Percentiles rank a stretch among this genome's conserved stretches.
These are phyloP conservation scores for Phytopythium litorale DNA, from an alignment of 352 stramenopile species.

Conservation along the genomic window DNA sequence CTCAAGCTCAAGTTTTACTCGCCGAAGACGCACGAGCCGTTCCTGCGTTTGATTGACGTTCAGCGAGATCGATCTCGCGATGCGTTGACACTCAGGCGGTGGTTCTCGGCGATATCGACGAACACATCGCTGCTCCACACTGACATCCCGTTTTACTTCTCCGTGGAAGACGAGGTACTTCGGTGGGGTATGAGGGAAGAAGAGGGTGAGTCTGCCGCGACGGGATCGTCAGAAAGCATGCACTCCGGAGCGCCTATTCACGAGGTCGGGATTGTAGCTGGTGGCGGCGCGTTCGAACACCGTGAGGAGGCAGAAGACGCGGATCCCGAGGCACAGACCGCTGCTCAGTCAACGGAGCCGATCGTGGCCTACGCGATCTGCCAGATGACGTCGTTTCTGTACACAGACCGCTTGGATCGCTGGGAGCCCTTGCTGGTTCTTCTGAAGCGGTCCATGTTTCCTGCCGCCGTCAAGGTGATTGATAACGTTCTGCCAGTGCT, in stretches of 20 bases:
- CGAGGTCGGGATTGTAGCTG: constrained; percentile 1
- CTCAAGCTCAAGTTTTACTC: constrained; percentile 84
- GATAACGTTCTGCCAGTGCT: constrained; percentile 72
- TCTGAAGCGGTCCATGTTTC: constrained; percentile 58
- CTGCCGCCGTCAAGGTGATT: constrained; percentile 62
- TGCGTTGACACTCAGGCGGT: constrained; percentile 66
- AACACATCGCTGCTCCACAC: constrained; percentile 4
- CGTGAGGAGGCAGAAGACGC: constrained; percentile 1
- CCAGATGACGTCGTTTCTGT: constrained; percentile 76
- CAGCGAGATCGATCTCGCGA: constrained; percentile 66
- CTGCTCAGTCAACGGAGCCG: constrained; percentile 63
- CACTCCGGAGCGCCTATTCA: constrained; percentile 10
- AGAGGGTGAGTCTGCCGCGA: background rate
- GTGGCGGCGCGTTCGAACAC: background rate
- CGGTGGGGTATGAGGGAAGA: background rate
- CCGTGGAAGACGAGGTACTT: constrained; percentile 34
- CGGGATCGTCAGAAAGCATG: background rate
- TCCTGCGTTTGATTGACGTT: constrained; percentile 71
- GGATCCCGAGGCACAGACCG: constrained; percentile 16
- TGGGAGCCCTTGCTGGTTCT: constrained; percentile 79
- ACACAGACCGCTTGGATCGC: constrained; percentile 67
- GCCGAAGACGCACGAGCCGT: constrained; percentile 53
- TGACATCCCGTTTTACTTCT: constrained; percentile 49
- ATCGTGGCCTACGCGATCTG: constrained; percentile 87
- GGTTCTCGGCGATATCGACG: constrained; percentile 48